Conservation (phyloP, 805 yeast genomes). For the Wickerhamiella allomyrinae region DNA sequence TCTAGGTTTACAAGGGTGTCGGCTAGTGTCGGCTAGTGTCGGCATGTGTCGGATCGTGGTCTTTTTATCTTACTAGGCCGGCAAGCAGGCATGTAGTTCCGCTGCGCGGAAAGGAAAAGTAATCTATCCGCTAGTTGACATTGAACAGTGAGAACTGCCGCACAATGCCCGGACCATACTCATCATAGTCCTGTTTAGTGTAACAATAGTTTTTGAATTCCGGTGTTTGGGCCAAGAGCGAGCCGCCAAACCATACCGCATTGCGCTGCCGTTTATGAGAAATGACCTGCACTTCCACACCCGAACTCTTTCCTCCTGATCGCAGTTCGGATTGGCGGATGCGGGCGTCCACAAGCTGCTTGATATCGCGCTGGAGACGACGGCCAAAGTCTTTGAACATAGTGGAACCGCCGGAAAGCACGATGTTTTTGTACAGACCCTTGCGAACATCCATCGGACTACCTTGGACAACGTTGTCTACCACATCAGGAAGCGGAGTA, state of each 20-base stretch:
- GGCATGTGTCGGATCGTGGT: no score
- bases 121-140: no score
- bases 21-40: no score
- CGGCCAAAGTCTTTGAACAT: slow-evolving; percentile 98
- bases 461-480: slow-evolving; percentile 86
- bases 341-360: slow-evolving; percentile 75
- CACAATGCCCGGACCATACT: slow-evolving; percentile 93
- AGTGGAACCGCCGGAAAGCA: slow-evolving; percentile 92
- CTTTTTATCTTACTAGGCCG: no score
- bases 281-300: slow-evolving; percentile 93
- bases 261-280: slow-evolving; percentile 94
- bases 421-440: slow-evolving; percentile 89
- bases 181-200: slow-evolving; percentile 94
- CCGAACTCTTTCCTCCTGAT: slow-evolving; percentile 66
- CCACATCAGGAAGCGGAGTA: slow-evolving; percentile 92
- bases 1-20: no score
- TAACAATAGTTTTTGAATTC: slow-evolving; percentile 94
- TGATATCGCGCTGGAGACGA: slow-evolving; percentile 89
- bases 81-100: no score
- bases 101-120: no score
- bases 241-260: slow-evolving; percentile 99
- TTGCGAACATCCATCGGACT: slow-evolving; percentile 97
- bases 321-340: slow-evolving; percentile 65
- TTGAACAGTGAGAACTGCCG: slow-evolving; percentile 91
- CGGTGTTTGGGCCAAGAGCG: slow-evolving; percentile 88